A percentile compares a stretch with the other conserved stretches of the same genome.
Evolutionary conservation across 2,329 filamentous ascomycete species (phyloP).

Genomic region (Neobulgaria alba): DNA sequence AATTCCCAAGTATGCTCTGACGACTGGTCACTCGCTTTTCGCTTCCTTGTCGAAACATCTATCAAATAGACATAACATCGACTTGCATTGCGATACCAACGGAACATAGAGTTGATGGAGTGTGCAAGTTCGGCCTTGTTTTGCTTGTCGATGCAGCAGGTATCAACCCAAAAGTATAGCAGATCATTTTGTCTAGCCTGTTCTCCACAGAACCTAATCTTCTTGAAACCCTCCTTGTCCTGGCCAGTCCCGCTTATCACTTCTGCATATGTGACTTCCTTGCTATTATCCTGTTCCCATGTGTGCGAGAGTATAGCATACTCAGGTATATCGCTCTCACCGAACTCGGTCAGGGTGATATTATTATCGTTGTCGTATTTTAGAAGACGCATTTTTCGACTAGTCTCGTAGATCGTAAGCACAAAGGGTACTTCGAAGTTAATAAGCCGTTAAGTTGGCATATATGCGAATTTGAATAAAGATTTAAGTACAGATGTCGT

Average conservation of each 20-base stretch:
- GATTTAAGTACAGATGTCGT: constrained; percentile 8
- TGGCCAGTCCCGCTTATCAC: neutral
- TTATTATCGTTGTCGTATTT: constrained; percentile 4
- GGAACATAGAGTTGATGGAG: constrained; percentile 12
- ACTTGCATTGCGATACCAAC: constrained; percentile 8
- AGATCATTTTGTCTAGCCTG: constrained; percentile 4
- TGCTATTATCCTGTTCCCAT: constrained; percentile 10
- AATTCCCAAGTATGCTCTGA: constrained; percentile 6
- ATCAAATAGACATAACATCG: constrained; percentile 9
- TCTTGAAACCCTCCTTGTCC: constrained; percentile 9
- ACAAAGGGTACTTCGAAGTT: constrained; percentile 5
- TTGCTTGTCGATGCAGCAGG: constrained; percentile 12
- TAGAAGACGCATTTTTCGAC: constrained; percentile 11
- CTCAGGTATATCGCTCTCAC: constrained; percentile 10
- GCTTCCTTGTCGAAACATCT: constrained; percentile 6
- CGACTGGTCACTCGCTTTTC: constrained; percentile 3
- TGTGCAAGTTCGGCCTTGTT: constrained; percentile 1
- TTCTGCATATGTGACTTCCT: constrained; percentile 8
- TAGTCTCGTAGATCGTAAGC: constrained; percentile 4
- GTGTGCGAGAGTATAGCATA: constrained; percentile 22
- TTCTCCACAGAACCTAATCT: constrained; percentile 9
- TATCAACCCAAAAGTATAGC: constrained; percentile 8
- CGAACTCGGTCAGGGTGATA: constrained; percentile 10
- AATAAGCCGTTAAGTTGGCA: constrained; percentile 8
- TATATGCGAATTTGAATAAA: constrained; percentile 7